These are phyloP conservation scores for Paramecium sexaurelia DNA, from an alignment of 73 alveolate species.

Conservation along the genomic window DNA sequence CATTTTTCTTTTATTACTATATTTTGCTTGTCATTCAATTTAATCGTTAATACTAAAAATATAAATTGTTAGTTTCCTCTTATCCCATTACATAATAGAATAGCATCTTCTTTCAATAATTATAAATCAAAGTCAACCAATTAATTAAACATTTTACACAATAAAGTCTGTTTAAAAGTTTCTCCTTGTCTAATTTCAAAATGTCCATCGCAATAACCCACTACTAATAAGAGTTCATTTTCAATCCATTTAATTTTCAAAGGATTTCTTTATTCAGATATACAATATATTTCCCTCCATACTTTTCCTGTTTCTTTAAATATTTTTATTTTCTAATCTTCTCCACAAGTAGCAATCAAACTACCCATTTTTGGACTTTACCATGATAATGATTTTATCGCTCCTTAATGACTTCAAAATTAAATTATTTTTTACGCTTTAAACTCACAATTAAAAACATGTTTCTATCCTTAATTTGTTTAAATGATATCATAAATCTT, in stretches of 20 bases:
- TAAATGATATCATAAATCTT: neutral
- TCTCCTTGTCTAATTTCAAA: neutral
- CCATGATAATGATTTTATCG: neutral
- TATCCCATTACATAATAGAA: neutral
- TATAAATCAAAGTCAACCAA: neutral
- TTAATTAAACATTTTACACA: neutral
- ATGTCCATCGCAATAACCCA: neutral
- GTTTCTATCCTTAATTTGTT: neutral
- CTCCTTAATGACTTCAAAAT: constrained; percentile 26
- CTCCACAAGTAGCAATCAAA: neutral
- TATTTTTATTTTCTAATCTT: neutral
- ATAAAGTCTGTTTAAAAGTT: neutral
- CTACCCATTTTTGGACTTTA: neutral
- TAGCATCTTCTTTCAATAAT: neutral
- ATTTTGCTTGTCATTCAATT: neutral
- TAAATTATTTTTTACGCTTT: neutral
- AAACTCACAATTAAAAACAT: neutral
- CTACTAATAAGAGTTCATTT: neutral
- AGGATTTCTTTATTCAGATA: neutral
- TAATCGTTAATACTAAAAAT: neutral
- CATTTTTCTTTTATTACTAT: neutral
- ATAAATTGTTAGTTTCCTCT: neutral
- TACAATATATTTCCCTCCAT: neutral
- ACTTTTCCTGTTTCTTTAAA: neutral
- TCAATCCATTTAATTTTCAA: neutral